A percentile compares a stretch with the other conserved stretches of the same genome.
phyloP scores from a whole-genome alignment of 2,329 filamentous ascomycete genomes.

The Samsoniella hepiali region DNA sequence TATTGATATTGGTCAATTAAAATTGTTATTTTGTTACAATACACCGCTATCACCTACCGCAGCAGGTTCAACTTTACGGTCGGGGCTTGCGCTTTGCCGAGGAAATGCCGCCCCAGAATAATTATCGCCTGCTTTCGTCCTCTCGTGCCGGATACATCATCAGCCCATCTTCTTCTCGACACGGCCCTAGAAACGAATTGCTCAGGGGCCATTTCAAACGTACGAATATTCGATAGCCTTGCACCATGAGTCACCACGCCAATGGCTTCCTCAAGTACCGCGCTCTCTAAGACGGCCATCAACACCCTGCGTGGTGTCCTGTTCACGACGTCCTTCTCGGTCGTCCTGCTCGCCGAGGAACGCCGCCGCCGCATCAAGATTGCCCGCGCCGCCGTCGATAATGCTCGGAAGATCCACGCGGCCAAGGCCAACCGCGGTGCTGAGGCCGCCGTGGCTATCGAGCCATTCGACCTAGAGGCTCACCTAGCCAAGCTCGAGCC shows the following conservation, averaged over 20 bases:
- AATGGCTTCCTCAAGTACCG: conserved; percentile 47
- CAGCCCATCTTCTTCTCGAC: conserved; percentile 13
- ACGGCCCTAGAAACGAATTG: background rate
- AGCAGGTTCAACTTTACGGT: background rate
- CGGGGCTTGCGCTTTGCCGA: conserved; percentile 1
- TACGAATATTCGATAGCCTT: background rate
- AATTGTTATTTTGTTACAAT: background rate
- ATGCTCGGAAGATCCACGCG: conserved; percentile 50
- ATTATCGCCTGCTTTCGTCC: conserved; percentile 7
- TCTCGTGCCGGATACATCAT: background rate
- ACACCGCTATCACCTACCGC: no score
- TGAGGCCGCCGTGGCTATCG: conserved; percentile 27
- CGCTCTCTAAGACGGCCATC: conserved; percentile 54
- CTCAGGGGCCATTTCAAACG: conserved; percentile 1
- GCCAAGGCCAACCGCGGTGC: conserved; percentile 32
- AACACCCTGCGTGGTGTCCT: conserved; percentile 54
- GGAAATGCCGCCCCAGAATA: conserved; percentile 17
- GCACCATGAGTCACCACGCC: conserved; percentile 24
- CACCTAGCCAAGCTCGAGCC: conserved; percentile 24
- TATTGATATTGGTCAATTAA: background rate
- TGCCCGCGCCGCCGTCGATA: conserved; percentile 48
- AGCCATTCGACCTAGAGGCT: conserved; percentile 22
- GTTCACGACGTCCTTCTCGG: conserved; percentile 55
- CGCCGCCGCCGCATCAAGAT: conserved; percentile 53
- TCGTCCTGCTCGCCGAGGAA: conserved; percentile 54